Percentiles rank a stretch among this genome's conserved stretches.
These are phyloP conservation scores for Apiospora sp. DNA, from an alignment of 2,329 filamentous ascomycete species.

Conservation along the genomic window DNA sequence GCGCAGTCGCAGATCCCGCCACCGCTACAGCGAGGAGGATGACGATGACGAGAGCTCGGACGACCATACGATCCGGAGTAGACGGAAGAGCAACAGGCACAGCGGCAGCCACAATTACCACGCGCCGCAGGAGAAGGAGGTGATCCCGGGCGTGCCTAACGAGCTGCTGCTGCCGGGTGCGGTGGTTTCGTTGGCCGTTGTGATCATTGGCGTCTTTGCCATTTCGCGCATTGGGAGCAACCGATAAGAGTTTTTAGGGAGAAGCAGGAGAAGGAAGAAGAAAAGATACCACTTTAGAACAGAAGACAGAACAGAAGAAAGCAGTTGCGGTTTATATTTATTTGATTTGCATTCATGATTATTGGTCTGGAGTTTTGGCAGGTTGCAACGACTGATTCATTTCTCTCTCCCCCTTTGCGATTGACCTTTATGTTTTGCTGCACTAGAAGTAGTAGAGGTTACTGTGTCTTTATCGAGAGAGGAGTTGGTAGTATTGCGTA, in stretches of 20 bases:
- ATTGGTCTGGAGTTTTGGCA: conserved; percentile 10
- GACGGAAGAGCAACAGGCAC: conserved; percentile 54
- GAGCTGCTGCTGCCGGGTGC: conserved; percentile 92
- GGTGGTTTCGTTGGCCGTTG: conserved; percentile 92
- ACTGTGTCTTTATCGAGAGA: not conserved
- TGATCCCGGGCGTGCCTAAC: conserved; percentile 92
- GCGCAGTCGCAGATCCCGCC: conserved; percentile 55
- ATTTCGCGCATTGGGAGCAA: conserved; percentile 72
- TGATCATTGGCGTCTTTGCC: conserved; percentile 92
- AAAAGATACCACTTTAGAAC: too few relatives aligned
- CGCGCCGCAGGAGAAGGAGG: conserved; percentile 68
- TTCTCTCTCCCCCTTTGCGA: not conserved
- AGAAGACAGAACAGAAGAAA: too few relatives aligned
- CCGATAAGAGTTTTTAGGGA: too few relatives aligned
- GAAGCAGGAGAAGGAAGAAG: too few relatives aligned
- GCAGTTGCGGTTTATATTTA: not conserved
- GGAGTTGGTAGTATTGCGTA: not conserved
- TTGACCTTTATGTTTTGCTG: not conserved
- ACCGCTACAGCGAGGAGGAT: conserved; percentile 52
- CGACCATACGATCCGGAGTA: conserved; percentile 57
- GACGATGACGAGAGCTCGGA: conserved; percentile 63
- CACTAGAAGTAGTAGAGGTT: not conserved
- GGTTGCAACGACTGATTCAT: not conserved
- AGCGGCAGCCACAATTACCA: conserved; percentile 36
- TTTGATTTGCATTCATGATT: conserved; percentile 11